Evolutionary conservation across 805 yeast species (phyloP).

Genomic region (Zygotorulaspora florentina): DNA sequence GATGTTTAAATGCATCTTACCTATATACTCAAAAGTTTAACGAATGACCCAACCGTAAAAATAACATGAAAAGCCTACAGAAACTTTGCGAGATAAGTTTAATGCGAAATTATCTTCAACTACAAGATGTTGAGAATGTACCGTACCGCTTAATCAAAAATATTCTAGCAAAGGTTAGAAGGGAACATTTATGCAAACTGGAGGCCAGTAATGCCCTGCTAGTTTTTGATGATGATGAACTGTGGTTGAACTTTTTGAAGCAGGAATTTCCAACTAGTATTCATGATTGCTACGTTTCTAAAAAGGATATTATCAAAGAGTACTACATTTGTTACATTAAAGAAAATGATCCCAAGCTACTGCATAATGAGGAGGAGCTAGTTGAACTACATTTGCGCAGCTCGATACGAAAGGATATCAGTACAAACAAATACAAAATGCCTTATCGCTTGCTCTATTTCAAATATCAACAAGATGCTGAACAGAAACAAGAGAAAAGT

Average conservation of each 20-base stretch:
- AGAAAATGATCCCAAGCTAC: conserved; percentile 11
- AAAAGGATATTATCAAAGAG: conserved; percentile 20
- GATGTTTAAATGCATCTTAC: too few species aligned
- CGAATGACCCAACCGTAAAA: background rate
- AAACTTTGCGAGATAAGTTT: conserved; percentile 25
- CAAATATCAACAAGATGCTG: conserved; percentile 33
- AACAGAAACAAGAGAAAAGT: conserved; percentile 34
- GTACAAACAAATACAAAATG: conserved; percentile 29
- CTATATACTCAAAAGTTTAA: too few species aligned
- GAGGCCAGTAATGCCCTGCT: conserved; percentile 33
- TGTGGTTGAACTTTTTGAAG: conserved; percentile 34
- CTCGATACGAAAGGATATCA: conserved; percentile 19
- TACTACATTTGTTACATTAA: conserved; percentile 20
- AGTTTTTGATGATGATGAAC: conserved; percentile 38
- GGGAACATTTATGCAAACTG: conserved; percentile 32
- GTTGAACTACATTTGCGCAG: conserved; percentile 14
- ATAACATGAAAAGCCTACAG: conserved; percentile 15
- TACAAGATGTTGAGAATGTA: conserved; percentile 32
- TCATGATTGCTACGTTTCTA: conserved; percentile 30
- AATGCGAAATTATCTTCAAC: conserved; percentile 22
- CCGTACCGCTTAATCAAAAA: conserved; percentile 33
- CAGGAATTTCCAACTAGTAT: conserved; percentile 37
- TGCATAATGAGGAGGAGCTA: conserved; percentile 14
- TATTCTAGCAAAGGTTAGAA: conserved; percentile 29
- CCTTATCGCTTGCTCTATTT: conserved; percentile 37